Evolutionary conservation across 2,329 filamentous ascomycete genomes (phyloP), one percentile per base, ranked within the genome.

Genomic region (Coniochaeta ligniaria): DNA sequence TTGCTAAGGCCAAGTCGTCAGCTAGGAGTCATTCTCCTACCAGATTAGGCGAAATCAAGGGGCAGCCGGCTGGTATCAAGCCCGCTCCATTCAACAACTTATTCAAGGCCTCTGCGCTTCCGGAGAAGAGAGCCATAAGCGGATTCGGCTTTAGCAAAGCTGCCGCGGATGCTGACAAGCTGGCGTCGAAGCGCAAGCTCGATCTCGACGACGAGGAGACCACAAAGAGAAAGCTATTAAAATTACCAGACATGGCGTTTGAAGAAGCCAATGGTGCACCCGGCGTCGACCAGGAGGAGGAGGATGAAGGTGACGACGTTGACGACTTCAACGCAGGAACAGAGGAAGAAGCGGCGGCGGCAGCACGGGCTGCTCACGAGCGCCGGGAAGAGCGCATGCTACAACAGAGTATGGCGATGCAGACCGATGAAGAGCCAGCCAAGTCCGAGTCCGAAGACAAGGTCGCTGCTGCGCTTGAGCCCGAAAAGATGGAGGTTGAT

Each of bases 131-230:
- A 85, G 62, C 86, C 69, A 83, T 96, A 56, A 89, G 90, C 71
- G 88, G 88, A 35, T 98, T 98, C 70, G 94, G 92, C 2, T 86
- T 98, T 62, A 82, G 83, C 61, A 95, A 91, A 71, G 77, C 83
- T 47, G 80, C 80, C 58, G 75, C 78, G 57, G 91, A 92, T 59
- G 74, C 73, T 24, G 88, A 91, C 58, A 92, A 90, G 69, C 73
- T 83, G 3, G 79, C 84, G 4, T 79, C 84, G 22, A 92, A 91
- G 70, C 88, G 88, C 66, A 92, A 90, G 63, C 79, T 96, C 24
- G 87, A 92, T 67, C 87, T 97, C 67, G 93, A 90, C 63, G 94
- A 97, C 69, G 94, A 97, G 68, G 91, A 96, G 68, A 88, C 86
- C 35, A 89, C 88, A 2, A 87, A 90, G 70, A 90, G 92, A 72